Evolutionary conservation across 1,284 basidiomycete species (phyloP), one percentile per base, ranked within the genome.

Genomic region (Blastosporella zonata): DNA sequence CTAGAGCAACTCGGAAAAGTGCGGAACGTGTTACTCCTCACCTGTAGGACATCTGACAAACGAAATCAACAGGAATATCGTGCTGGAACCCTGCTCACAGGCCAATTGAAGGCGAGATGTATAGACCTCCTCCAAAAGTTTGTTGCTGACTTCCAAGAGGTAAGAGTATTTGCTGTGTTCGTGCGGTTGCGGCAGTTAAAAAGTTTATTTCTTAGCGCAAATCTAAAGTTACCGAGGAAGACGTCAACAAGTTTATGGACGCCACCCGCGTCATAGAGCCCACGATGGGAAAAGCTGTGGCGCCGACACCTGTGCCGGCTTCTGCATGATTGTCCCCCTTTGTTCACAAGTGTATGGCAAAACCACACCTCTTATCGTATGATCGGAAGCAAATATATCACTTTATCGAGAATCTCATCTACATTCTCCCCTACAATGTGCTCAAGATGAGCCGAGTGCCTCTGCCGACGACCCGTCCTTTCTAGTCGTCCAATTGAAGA

Each of bases 21-120:
- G 56, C 54, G 82, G 18, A 37, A 7, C 38, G 21, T 1, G n/a
- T 36, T 40, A 46, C 28, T 36, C 38, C 31, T 37, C 36, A 7
- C 20, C 18, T 15, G 17, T 23, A 38, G 29, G 23, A 28, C 29
- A 3, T 0, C n/a, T 43, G 18, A 41, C 17, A 27, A 10, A 21
- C 37, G 29, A n/a, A n/a, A 15, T 42, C 12, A 34, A 25, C 33
- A 95, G 87, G 92, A 96, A 53, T 99, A 99, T 72, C 85, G 93
- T 17, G 81, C 89, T 10, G 97, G 97, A 0, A 81, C 78, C 29
- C 67, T 99, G 54, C 75, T 97, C 48, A 97, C 95, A 0, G 93
- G 94, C 7, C 87, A 99, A 67, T 74, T 99, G 58, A 99, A 99
- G 74, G 85, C 85, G 20, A 85, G 77, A 64, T 97, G 93, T 64